Percentiles rank a stretch among this genome's conserved stretches.
Evolutionary conservation across 441 rosid species (phyloP).

Genomic region (Arabidopsis lyrata): DNA sequence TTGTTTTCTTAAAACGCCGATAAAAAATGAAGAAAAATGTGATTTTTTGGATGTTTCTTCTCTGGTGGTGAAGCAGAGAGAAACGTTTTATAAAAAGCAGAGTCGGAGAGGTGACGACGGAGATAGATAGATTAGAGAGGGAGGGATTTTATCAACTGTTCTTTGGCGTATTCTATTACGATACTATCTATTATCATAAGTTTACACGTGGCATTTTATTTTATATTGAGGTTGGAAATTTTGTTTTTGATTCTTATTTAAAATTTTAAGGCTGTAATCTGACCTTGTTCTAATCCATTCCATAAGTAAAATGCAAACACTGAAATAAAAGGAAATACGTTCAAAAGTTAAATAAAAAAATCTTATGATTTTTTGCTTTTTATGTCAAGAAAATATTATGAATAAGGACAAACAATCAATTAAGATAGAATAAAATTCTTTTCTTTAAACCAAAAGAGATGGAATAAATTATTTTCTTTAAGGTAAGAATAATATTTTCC

Average conservation of each 20-base stretch:
- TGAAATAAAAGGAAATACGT: not conserved
- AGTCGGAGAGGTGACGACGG: conserved; percentile 41
- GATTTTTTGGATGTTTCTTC: not conserved
- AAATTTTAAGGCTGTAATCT: not conserved
- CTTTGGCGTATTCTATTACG: conserved; percentile 7
- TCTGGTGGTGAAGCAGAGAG: conserved; percentile 39
- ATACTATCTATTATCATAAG: not conserved
- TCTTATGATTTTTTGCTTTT: no score
- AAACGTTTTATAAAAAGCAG: conserved; percentile 35
- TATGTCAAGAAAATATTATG: no score
- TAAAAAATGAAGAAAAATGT: not conserved
- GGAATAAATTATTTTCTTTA: no score
- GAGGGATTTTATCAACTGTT: conserved; percentile 1
- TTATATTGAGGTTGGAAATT: not conserved
- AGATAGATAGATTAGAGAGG: not conserved
- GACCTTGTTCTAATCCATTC: conserved; percentile 26
- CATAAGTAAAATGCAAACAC: not conserved
- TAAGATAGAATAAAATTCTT: no score
- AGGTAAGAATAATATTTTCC: no score
- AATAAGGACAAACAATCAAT: no score
- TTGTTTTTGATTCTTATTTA: not conserved
- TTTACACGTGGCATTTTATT: conserved; percentile 31
- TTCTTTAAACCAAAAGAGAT: no score
- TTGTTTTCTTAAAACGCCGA: not conserved
- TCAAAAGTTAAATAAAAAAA: no score